Evolutionary conservation across 345 rosid genomes (phyloP), one percentile per base, ranked within the genome.

Genomic region (Corchorus olitorius): DNA sequence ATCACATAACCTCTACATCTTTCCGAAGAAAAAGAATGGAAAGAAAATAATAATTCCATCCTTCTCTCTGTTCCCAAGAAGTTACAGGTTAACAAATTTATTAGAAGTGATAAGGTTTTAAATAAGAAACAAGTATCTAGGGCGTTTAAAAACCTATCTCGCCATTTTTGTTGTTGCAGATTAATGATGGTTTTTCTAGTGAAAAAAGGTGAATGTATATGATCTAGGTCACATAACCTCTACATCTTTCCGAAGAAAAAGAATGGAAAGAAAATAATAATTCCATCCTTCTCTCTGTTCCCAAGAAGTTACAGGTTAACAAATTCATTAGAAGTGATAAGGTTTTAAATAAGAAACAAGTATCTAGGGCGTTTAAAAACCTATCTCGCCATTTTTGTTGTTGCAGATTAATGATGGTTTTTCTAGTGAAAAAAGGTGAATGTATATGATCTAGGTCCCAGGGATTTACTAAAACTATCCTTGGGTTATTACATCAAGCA

Each of bases 71-170:
- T 67, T 67, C 56, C 56, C 56, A n/a, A 3, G 48, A 48, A 22
- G 22, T 12, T 45, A 14, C 11, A n/a, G 71, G 71, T 67, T 67
- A 67, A 45, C 46, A 58, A 46, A 46, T 20, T 46, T 66, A 65
- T 46, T 6, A 66, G 54, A 45, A 45, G 22, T 20, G 54, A 66
- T 45, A 53, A 48, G 46, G n/a, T 5, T 20, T 66, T 66, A 27
- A 45, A 33, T 20, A 66, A 66, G 54, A 35, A 65, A 43, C 52
- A 66, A 66, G 35, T 20, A 45, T 66, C 39, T 35, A 20, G 8
- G 37, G 11, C 6, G 71, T 46, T 65, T 66, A 65, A 13, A 53
- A 12, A 66, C n/a, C 54, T 66, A 66, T 46, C 70, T 43, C 10
- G 34, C 12, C 54, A 66, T 45, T 45, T 45, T 45, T 22, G 13